Evolutionary conservation across 2,329 filamentous ascomycete species (phyloP), one percentile per base, ranked within the genome.

Genomic region (Beauveria scarabaeidicola): DNA sequence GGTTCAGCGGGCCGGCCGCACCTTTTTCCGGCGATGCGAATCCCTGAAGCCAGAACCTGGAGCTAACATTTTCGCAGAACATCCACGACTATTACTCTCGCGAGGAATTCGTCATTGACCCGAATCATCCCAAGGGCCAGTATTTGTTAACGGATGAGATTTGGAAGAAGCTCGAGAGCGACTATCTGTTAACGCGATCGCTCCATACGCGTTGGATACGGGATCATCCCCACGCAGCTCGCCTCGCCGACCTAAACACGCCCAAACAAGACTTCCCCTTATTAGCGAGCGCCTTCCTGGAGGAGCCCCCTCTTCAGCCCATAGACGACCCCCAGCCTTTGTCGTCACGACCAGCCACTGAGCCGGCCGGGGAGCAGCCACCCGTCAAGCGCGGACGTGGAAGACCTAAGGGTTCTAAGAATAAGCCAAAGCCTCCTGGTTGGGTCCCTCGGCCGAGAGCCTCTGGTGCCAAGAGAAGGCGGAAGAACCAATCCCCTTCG

Each of bases 31-130:
- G 25, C 19, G 11, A 36, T 36, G 32, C 32, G 32, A 36, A 36
- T 36, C 32, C 32, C 32, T 15, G 32, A 36, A 36, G 32, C 32
- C 13, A 15, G 32, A 36, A 36, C 47, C 36, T n/a, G 32, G 36
- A 58, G 56, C 65, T 68, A 65, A 68, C 63, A 61, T 63, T 66
- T 67, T 64, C 38, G 38, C 29, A 59, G 57, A 7, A 53, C 40
- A 48, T 59, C 48, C 38, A 52, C 13, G 15, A 19, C 8, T 23
- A 27, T 21, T 59, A 29, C 38, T 6, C 11, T 19, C 10, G 13
- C 32, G 15, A 19, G 13, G 1, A n/a, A 11, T 52, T 25, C 27
- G 15, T 2, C 5, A 8, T 23, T 11, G 50, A 59, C 21, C 36
- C 27, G 7, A 53, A 52, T 21, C 41, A 59, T 40, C 50, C 44